Base-by-base conservation (phyloP, 2,329 filamentous ascomycete species). In the Celoporthe dispersa region DNA sequence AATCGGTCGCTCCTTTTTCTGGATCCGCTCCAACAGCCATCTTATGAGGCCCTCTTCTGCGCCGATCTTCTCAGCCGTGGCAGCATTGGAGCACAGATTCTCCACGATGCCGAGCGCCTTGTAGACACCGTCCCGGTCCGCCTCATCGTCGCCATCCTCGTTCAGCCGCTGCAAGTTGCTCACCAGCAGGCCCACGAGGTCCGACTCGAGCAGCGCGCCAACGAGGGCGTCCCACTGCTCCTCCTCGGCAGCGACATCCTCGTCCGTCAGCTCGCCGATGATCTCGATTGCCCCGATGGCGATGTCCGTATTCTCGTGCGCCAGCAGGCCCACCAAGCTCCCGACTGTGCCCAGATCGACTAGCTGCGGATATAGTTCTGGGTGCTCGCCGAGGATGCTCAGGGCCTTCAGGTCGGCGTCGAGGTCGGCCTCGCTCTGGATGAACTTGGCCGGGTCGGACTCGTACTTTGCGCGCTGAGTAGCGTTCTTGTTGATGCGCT, bases 271-370 rank as follows among this genome's bases (percentile, higher is more conserved):
- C 81, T 99, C 96, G 68, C 89, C 91, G 65, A 99, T 88, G 62
- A 98, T 92, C 81, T 98, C 92, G 64, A 97, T 90, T 0, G 92
- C 93, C 73, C 92, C 93, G 75, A 98, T 97, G 14, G 96, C 94
- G 73, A 99, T 97, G 77, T 99, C 96, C 0, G 94, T 95, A 79
- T 99, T 99, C 76, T 99, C 96, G 79, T 99, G 96, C 22, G 95
- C 91, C 64, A 99, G 83, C 66, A 99, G 81, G 1, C 91, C 88
- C 1, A 97, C 93, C 65, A 99, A 81, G 68, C 91, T 94, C 5
- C 82, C 87, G 0, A 90, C 89, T 70, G 90, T 92, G 28, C 92
- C 92, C 66, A 94, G 84, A 74, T 89, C 90, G 41, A 91, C 90
- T 76, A 97, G 94, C 72, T 97, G 93, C 16, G 84, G 83, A 79